Conservation (phyloP, 208 protist species). For the Naegleria lovaniensis region DNA sequence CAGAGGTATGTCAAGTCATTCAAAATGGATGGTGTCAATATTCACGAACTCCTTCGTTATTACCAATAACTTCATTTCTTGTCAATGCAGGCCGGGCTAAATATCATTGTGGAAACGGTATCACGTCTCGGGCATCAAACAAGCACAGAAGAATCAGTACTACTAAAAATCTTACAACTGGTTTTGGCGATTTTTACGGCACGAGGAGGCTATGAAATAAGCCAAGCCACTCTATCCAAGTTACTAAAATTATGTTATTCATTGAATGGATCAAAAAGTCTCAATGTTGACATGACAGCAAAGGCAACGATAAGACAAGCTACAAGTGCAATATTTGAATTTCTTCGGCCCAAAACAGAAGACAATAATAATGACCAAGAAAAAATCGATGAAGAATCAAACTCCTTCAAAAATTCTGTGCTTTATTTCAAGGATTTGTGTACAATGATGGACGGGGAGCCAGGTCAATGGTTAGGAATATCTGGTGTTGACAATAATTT, state of each 20-base stretch:
- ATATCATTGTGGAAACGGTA: conserved; percentile 16
- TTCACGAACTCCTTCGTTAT: too few species aligned
- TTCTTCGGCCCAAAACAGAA: not conserved
- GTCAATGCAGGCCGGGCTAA: not conserved
- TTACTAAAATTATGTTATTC: conserved; percentile 11
- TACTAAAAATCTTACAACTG: conserved; percentile 6
- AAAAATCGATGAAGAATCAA: not conserved
- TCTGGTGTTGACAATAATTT: not conserved
- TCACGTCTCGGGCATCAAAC: not conserved
- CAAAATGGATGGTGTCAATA: not conserved
- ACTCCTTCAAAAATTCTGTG: not conserved
- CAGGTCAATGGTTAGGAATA: not conserved
- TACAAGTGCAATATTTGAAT: not conserved
- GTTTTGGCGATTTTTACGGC: not conserved
- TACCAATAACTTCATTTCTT: too few species aligned
- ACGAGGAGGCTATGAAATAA: not conserved
- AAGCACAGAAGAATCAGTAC: not conserved
- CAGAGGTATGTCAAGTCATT: not conserved
- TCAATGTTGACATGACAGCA: conserved; percentile 2
- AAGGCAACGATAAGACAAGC: conserved; percentile 13
- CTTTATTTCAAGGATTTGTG: not conserved
- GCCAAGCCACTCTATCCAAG: not conserved
- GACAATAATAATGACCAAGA: not conserved
- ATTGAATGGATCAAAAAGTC: not conserved
- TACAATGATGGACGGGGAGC: not conserved